These are phyloP conservation scores for Vairimorpha ceranae DNA, from an alignment of 371 early-diverging fungal species.

Conservation along the genomic window DNA sequence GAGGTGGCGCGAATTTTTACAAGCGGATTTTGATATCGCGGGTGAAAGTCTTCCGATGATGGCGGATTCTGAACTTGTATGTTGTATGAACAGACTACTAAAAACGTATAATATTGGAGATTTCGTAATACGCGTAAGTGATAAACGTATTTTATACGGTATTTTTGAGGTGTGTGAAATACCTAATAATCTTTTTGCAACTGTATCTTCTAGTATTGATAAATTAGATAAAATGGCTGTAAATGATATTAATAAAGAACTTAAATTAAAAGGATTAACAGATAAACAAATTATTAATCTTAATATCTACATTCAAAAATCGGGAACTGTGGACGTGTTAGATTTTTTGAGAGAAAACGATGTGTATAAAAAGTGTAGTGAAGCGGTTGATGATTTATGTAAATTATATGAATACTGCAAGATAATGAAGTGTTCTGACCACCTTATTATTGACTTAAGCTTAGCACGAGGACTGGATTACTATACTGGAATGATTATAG, in stretches of 20 bases:
- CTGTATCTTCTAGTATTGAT: constrained; percentile 92
- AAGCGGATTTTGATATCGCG: constrained; percentile 98
- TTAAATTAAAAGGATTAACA: constrained; percentile 54
- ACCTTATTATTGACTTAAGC: constrained; percentile 80
- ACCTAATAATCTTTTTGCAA: constrained; percentile 71
- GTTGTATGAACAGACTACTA: constrained; percentile 72
- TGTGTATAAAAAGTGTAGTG: constrained; percentile 65
- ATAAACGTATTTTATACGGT: constrained; percentile 86
- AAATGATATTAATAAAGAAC: constrained; percentile 53
- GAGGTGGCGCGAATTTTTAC: constrained; percentile 93
- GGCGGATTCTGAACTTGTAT: constrained; percentile 84
- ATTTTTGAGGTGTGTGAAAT: constrained; percentile 90
- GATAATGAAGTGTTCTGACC: constrained; percentile 69
- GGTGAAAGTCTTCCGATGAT: constrained; percentile 86
- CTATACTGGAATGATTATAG: constrained; percentile 97
- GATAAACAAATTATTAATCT: constrained; percentile 69
- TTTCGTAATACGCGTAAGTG: constrained; percentile 81
- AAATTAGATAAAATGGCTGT: constrained; percentile 78
- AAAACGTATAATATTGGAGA: constrained; percentile 71
- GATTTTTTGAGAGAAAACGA: constrained; percentile 67
- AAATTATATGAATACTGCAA: constrained; percentile 75
- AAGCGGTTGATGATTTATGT: constrained; percentile 78
- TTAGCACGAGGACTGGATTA: constrained; percentile 95
- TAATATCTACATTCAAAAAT: constrained; percentile 70
- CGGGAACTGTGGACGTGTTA: constrained; percentile 72